Conservation (phyloP, 2,329 filamentous ascomycete species). For the Tricladium varicosporioides region DNA sequence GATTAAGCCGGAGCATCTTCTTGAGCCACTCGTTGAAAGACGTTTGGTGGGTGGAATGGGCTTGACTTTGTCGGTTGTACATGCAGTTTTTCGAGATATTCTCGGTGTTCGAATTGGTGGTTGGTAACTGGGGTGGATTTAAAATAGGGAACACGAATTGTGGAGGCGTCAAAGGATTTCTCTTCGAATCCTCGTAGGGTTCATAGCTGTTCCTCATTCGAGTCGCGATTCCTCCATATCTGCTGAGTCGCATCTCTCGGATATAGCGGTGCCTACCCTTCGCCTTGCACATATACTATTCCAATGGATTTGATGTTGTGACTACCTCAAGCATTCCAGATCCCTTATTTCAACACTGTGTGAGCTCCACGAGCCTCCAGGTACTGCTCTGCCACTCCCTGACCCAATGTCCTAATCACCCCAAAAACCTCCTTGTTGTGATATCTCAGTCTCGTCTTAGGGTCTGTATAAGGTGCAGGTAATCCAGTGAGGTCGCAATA, state of each 20-base stretch:
- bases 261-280: background rate
- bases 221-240: background rate
- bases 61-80: constrained; percentile 76
- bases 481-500: constrained; percentile 97
- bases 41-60: constrained; percentile 79
- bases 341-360: constrained; percentile 56
- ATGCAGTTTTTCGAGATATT: constrained; percentile 15
- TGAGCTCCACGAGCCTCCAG: constrained; percentile 89
- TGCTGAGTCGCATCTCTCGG: too few relatives aligned
- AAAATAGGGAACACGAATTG: too few relatives aligned
- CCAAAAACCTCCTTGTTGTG: constrained; percentile 91
- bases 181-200: background rate
- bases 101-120: too few relatives aligned
- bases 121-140: too few relatives aligned
- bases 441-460: constrained; percentile 90
- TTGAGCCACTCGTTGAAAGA: constrained; percentile 80
- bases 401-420: constrained; percentile 75
- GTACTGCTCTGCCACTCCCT: constrained; percentile 82
- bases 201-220: background rate
- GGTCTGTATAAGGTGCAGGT: constrained; percentile 87
- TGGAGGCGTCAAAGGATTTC: too few relatives aligned
- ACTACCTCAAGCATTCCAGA: too few relatives aligned
- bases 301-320: too few relatives aligned
- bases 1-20: constrained; percentile 99
- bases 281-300: background rate